Evolutionary conservation across 768 basidiomycete genomes (phyloP).

Genomic region (Leccinum aurantiacum): DNA sequence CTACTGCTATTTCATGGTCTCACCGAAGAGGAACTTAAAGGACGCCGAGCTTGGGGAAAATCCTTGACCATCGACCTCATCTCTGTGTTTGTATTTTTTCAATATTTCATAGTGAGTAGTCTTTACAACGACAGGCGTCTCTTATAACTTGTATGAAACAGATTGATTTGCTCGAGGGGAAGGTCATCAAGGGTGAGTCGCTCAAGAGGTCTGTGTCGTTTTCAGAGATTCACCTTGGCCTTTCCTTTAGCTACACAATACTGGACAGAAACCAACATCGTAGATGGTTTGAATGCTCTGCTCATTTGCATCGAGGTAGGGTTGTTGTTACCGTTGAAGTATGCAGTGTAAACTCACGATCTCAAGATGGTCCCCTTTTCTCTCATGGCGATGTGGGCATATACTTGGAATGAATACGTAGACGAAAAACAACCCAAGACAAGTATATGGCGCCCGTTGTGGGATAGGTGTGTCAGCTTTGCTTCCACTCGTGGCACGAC

Average conservation of each 20-base stretch:
- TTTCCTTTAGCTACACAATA: slow-evolving; percentile 60
- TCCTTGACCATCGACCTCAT: too few species aligned
- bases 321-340: neutral
- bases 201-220: neutral
- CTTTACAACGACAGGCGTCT: neutral
- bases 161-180: slow-evolving; percentile 65
- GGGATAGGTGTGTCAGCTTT: too few species aligned
- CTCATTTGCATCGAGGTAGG: slow-evolving; percentile 80
- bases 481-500: too few species aligned
- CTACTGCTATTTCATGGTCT: slow-evolving; percentile 81
- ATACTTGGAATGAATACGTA: too few species aligned
- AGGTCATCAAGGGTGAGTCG: slow-evolving; percentile 61
- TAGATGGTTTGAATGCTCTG: slow-evolving; percentile 81
- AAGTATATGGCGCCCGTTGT: too few species aligned
- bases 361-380: slow-evolving; percentile 82
- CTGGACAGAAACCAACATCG: slow-evolving; percentile 83
- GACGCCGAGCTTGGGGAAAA: slow-evolving; percentile 17
- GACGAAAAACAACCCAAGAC: too few species aligned
- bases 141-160: slow-evolving; percentile 26
- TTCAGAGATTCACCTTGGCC: neutral
- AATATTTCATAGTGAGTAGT: slow-evolving; percentile 63
- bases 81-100: slow-evolving; percentile 81
- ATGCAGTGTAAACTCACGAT: slow-evolving; percentile 7
- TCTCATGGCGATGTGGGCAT: slow-evolving; percentile 70
- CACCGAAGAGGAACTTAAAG: slow-evolving; percentile 72